phyloP scores from a whole-genome alignment of 805 yeast genomes.

The Metschnikowia arizonensis region DNA sequence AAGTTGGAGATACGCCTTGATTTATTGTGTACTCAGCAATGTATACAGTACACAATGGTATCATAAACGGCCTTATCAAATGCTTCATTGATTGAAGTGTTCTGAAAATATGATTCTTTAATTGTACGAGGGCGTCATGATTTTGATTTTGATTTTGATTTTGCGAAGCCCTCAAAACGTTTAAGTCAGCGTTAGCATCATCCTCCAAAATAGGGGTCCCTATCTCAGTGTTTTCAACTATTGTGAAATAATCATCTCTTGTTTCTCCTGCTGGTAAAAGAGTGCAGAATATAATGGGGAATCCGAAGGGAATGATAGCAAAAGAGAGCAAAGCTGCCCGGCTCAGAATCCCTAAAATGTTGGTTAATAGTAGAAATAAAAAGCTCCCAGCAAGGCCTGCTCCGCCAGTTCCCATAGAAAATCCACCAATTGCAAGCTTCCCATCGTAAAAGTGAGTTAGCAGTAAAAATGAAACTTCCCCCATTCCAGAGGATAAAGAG shows the following conservation, averaged over 20 bases:
- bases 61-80: constrained; percentile 63
- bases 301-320: constrained; percentile 49
- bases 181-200: neutral
- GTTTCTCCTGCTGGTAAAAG: constrained; percentile 21
- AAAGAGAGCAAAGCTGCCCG: constrained; percentile 54
- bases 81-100: constrained; percentile 32
- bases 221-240: neutral
- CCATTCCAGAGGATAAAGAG: constrained; percentile 80
- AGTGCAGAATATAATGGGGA: constrained; percentile 30
- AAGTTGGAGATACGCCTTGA: constrained; percentile 88
- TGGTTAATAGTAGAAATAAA: constrained; percentile 65
- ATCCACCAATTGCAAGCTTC: constrained; percentile 66
- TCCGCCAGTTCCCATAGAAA: constrained; percentile 94
- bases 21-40: constrained; percentile 83
- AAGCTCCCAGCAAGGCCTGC: constrained; percentile 89
- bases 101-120: neutral
- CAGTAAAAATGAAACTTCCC: constrained; percentile 85
- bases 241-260: constrained; percentile 1
- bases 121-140: neutral
- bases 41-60: constrained; percentile 81
- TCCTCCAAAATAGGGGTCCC: neutral
- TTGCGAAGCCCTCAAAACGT: neutral
- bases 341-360: constrained; percentile 56
- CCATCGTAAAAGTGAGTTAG: constrained; percentile 71
- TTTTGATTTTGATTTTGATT: neutral